Conservation (phyloP, 257 asterid species). For the Nicotiana attenuata region DNA sequence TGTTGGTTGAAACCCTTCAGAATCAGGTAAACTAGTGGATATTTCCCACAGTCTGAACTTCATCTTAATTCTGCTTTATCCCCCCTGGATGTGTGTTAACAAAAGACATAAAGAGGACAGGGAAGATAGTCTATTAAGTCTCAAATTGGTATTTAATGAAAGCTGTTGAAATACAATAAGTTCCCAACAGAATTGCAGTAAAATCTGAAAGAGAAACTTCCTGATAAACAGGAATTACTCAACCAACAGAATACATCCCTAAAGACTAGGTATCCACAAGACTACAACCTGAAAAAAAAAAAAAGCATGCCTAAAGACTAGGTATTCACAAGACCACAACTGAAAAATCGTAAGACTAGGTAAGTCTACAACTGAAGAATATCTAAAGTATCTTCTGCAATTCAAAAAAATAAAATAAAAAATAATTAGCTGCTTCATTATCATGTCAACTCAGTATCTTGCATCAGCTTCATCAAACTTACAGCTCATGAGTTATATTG, state of each 20-base stretch:
- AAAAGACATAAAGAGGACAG: background rate
- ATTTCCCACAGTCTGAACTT: background rate
- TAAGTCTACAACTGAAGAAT: background rate
- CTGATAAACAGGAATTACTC: background rate
- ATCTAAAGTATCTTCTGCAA: background rate
- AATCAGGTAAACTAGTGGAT: conserved; percentile 15
- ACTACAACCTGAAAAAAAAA: background rate
- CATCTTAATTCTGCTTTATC: background rate
- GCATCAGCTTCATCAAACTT: background rate
- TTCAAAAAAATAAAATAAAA: background rate
- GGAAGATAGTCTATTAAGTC: background rate
- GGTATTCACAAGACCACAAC: background rate
- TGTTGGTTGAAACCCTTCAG: conserved; percentile 13
- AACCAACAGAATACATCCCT: background rate
- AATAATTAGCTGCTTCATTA: background rate
- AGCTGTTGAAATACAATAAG: background rate
- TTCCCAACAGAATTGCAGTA: background rate
- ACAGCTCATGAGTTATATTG: background rate
- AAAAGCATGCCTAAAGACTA: background rate
- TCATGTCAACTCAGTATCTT: background rate
- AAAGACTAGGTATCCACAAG: background rate
- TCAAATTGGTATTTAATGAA: background rate
- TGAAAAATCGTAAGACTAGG: background rate
- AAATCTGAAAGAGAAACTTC: background rate
- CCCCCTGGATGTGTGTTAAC: background rate